Conservation (phyloP, 495 filamentous ascomycete species). For the Aspergillus funiculosus region DNA sequence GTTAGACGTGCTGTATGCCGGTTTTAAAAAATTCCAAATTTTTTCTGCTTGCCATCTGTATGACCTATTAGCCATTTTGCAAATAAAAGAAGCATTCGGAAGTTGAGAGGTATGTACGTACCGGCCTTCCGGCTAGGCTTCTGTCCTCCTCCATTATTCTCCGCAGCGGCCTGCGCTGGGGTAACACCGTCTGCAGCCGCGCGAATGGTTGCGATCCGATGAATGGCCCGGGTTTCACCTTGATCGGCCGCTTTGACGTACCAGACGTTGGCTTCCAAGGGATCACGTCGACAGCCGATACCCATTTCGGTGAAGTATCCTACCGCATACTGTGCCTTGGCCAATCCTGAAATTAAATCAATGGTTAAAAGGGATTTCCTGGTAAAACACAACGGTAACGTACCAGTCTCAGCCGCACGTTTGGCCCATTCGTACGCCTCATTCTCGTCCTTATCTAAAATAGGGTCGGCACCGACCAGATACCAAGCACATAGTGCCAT, state of each 20-base stretch:
- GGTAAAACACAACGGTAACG: conserved; percentile 26
- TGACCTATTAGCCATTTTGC: background rate
- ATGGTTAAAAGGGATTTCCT: no score
- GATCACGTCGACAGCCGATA: conserved; percentile 88
- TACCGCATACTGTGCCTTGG: conserved; percentile 91
- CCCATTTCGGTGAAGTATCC: conserved; percentile 99
- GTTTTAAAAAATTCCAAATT: conserved; percentile 23
- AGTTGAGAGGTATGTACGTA: background rate
- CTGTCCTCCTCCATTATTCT: conserved; percentile 1
- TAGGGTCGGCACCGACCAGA: conserved; percentile 87
- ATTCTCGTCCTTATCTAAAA: conserved; percentile 88
- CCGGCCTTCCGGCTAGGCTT: conserved; percentile 11
- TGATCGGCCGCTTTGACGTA: conserved; percentile 94
- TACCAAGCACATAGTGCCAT: conserved; percentile 99
- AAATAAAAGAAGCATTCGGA: background rate
- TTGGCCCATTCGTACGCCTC: conserved; percentile 97
- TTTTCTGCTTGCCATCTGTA: conserved; percentile 21
- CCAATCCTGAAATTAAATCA: conserved; percentile 53
- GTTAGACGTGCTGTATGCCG: background rate
- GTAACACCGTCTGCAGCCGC: conserved; percentile 73
- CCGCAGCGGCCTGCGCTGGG: conserved; percentile 28
- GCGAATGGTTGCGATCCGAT: conserved; percentile 77
- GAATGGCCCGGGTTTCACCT: conserved; percentile 82
- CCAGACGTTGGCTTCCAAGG: conserved; percentile 95
- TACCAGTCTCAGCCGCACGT: conserved; percentile 79